A percentile compares a stretch with the other conserved stretches of the same genome.
phyloP scores from a whole-genome alignment of 2,329 filamentous ascomycete genomes.

The Aureobasidium sp. region DNA sequence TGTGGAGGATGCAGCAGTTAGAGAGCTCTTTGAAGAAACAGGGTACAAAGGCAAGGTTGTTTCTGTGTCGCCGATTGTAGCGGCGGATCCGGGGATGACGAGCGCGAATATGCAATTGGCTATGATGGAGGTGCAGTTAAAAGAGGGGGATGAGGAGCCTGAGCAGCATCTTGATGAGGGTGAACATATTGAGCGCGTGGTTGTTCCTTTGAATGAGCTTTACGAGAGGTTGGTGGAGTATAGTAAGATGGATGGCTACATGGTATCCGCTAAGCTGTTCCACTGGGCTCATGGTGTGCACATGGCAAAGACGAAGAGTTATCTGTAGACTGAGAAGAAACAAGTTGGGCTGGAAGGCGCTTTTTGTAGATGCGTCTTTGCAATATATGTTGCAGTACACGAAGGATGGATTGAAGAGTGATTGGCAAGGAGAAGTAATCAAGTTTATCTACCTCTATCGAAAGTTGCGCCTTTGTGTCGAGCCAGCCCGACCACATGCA shows the following conservation, averaged over 20 bases:
- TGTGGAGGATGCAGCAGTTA: conserved; percentile 45
- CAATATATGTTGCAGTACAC: too few species aligned
- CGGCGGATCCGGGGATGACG: conserved; percentile 46
- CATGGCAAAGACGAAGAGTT: conserved; percentile 19
- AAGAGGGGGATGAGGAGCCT: conserved; percentile 42
- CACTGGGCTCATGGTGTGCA: conserved; percentile 53
- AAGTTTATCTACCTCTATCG: too few species aligned
- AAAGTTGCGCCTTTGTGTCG: too few species aligned
- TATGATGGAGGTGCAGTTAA: conserved; percentile 50
- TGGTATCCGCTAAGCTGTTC: conserved; percentile 51
- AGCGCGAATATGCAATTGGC: conserved; percentile 35
- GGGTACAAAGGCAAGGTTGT: conserved; percentile 48
- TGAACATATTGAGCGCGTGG: conserved; percentile 51
- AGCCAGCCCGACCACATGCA: too few species aligned
- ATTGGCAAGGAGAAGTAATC: too few species aligned
- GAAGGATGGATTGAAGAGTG: too few species aligned
- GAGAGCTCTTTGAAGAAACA: conserved; percentile 54
- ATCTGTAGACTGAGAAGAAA: background rate
- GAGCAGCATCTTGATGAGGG: conserved; percentile 53
- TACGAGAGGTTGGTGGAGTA: conserved; percentile 45
- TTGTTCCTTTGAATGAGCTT: conserved; percentile 48
- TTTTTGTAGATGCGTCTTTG: too few species aligned
- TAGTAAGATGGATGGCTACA: conserved; percentile 39
- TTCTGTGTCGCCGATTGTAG: conserved; percentile 51
- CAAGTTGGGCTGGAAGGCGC: too few species aligned